Base-by-base conservation (phyloP, 2,329 filamentous ascomycete species). In the Magnaporthales sp. region DNA sequence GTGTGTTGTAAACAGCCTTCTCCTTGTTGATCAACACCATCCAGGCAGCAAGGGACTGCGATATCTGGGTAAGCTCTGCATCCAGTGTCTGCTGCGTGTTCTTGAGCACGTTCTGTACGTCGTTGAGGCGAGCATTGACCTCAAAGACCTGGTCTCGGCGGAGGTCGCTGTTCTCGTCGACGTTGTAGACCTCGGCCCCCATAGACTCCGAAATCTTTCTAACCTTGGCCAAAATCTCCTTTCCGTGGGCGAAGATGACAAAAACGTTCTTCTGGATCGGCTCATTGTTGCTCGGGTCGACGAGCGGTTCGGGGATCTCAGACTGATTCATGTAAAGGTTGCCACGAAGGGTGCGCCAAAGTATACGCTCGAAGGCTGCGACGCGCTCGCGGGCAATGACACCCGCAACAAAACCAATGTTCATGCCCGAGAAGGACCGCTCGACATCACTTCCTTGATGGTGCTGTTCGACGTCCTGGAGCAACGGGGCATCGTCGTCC, bases 301-400 rank as follows among this genome's bases (percentile, higher is more conserved):
- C 84, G 72, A 99, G 90, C 51, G 92, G 88, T 77, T 99, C 94
- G 8, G 93, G 89, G 69, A 99, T 99, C 83, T 99, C 95, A 56
- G 94, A 94, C 82, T 99, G 96, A 80, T 99, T 99, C 95, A 99
- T 99, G 84, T 98, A 99, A 70, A 99, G 82, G 79, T 99, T 99
- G 74, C 95, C 95, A 77, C 95, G 92, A 58, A 99, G 87, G 0
- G 96, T 97, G 74, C 95, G 89, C 95, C 95, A 99, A 65, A 99
- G 84, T 72, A 99, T 99, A 68, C 95, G 90, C 81, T 99, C 96
- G 75, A 99, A 99, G 29, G 94, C 91, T 15, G 90, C 93, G 68
- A 99, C 94, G 64, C 94, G 89, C 75, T 98, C 94, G 66, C 95
- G 88, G 51, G 91, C 87, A 73, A 99, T 98, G 72, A 98, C 95